Conservation (phyloP, 1,284 basidiomycete genomes). For the Pseudozyma sp. region DNA sequence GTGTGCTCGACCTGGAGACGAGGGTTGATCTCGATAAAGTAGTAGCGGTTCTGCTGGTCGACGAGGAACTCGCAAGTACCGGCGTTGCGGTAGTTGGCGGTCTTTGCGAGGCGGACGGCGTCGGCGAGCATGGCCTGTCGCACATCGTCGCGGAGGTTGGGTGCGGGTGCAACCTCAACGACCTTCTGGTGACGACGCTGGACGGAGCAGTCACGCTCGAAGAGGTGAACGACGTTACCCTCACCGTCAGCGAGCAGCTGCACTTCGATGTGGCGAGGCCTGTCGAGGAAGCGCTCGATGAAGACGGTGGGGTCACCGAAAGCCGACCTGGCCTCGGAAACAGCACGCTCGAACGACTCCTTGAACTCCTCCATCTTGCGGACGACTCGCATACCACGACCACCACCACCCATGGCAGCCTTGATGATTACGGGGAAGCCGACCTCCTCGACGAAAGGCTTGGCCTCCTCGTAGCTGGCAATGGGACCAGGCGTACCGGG, state of each 20-base stretch:
- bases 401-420: conserved; percentile 97
- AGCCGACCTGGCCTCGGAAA: conserved; percentile 92
- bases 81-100: conserved; percentile 98
- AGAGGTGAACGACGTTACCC: conserved; percentile 98
- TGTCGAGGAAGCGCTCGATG: conserved; percentile 99
- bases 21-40: conserved; percentile 98
- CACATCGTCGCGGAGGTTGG: conserved; percentile 89
- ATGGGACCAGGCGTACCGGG: conserved; percentile 97
- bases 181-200: conserved; percentile 99
- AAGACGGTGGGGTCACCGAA: conserved; percentile 98
- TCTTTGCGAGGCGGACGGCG: conserved; percentile 94
- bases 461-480: conserved; percentile 82
- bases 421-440: conserved; percentile 99
- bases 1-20: conserved; percentile 97
- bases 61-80: conserved; percentile 99
- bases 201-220: conserved; percentile 99
- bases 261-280: conserved; percentile 98
- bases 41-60: conserved; percentile 90
- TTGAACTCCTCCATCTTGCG: conserved; percentile 92
- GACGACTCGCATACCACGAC: conserved; percentile 78
- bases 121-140: conserved; percentile 97
- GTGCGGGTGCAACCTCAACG: conserved; percentile 97
- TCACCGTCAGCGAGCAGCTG: conserved; percentile 99
- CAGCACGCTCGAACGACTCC: conserved; percentile 89
- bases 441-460: conserved; percentile 88